Base-by-base conservation (phyloP, 495 filamentous ascomycete genomes). In the Daldinia concentrica region DNA sequence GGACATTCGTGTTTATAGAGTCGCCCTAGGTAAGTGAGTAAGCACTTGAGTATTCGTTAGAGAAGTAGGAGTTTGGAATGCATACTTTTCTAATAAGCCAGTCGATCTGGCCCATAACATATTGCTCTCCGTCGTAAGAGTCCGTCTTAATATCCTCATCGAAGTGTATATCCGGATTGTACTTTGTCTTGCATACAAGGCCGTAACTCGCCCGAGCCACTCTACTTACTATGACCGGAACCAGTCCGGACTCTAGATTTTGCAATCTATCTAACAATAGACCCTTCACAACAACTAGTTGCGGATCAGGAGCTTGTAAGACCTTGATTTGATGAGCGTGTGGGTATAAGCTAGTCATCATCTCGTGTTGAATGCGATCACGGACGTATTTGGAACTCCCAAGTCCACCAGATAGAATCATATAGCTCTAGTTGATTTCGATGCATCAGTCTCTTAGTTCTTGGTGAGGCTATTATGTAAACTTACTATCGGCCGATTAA, bases 321-420 rank as follows among this genome's bases (percentile, higher is more conserved):
- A 89, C 79, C 36, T 82, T 77, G 43, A 87, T 80, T 3, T 74
- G 68, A 6, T 75, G 72, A 2, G 81, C 79, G 64, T 82, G 82
- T 6, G 80, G 78, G 65, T 79, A 77, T 1, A 68, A 63, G 7
- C 74, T 69, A 6, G 66, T 71, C 12, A 67, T 76, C 67, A 83
- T 85, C 26, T 76, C 75, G 7, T 83, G 71, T 26, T 82, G 64
- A 8, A 88, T 78, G 7, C 80, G 70, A 41, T 83, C 75, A 37
- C 80, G 75, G 3, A 91, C 82, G 66, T 91, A 91, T n/a, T 83
- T 78, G 0, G 88, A 90, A 71, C 88, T 90, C 12, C 89, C 88
- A 4, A 91, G 84, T 2, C 89, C 89, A 4, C 89, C 89, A 0
- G 88, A 90, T 6, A 91, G 79, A 4, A 91, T 82, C 32, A 90